Evolutionary conservation across 176 grass and related monocot genomes (phyloP).

Genomic region (Carex scoparia): DNA sequence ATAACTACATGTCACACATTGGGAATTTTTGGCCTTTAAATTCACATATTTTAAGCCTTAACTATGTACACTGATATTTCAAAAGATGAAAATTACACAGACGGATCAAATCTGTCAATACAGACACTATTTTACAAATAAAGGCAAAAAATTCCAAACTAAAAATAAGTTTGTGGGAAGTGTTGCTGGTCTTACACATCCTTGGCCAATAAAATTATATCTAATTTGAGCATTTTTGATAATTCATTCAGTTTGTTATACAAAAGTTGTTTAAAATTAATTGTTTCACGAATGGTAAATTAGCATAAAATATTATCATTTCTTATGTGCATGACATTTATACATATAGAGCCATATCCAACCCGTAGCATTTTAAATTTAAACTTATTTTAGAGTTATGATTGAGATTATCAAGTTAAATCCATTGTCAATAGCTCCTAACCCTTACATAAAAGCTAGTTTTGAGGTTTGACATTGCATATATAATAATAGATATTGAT

Average conservation of each 20-base stretch:
- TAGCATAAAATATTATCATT: background rate
- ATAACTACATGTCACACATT: background rate
- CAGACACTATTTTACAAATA: background rate
- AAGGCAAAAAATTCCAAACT: background rate
- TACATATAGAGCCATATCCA: background rate
- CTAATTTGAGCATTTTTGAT: background rate
- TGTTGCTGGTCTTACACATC: background rate
- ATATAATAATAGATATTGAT: background rate
- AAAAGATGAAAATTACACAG: background rate
- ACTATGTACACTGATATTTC: background rate
- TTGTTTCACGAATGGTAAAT: background rate
- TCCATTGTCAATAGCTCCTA: background rate
- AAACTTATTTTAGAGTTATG: background rate
- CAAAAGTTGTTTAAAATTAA: background rate
- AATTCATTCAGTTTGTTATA: background rate
- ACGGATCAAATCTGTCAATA: background rate
- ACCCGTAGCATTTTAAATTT: background rate
- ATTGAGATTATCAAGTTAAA: background rate
- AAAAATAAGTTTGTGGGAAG: background rate
- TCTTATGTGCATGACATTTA: background rate
- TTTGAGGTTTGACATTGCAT: no score
- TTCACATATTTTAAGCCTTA: background rate
- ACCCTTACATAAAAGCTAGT: background rate
- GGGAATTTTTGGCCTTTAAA: background rate
- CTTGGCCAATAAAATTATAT: background rate